These are phyloP conservation scores for Suhomyces sp. DNA, from an alignment of 805 yeast species.

Conservation along the genomic window DNA sequence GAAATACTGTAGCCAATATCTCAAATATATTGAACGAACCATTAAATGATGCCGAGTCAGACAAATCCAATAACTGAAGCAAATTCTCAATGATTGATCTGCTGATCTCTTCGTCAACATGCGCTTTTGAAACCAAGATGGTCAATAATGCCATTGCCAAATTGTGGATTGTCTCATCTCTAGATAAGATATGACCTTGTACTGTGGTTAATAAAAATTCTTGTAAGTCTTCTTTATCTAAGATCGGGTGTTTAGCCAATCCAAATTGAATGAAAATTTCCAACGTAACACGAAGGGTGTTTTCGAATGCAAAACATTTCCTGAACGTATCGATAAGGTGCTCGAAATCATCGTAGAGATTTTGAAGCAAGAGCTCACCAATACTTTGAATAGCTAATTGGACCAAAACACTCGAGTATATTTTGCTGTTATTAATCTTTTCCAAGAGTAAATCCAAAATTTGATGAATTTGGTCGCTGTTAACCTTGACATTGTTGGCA, in stretches of 20 bases:
- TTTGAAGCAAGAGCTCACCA: slow-evolving; percentile 19
- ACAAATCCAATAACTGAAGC: background rate
- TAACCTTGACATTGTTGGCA: slow-evolving; percentile 5
- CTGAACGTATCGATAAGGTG: slow-evolving; percentile 16
- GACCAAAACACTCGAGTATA: slow-evolving; percentile 30
- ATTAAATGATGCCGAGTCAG: background rate
- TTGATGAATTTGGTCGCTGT: background rate
- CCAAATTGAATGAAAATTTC: slow-evolving; percentile 19
- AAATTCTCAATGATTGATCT: background rate
- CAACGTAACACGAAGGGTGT: slow-evolving; percentile 24
- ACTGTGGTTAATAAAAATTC: slow-evolving; percentile 19
- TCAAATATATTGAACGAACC: slow-evolving; percentile 1
- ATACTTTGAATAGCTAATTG: slow-evolving; percentile 25
- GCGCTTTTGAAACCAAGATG: background rate
- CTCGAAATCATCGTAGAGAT: slow-evolving; percentile 10
- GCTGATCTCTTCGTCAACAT: background rate
- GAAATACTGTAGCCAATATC: slow-evolving; percentile 1
- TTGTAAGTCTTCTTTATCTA: slow-evolving; percentile 14
- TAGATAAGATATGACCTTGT: slow-evolving; percentile 22
- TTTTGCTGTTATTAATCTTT: slow-evolving; percentile 20
- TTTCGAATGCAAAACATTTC: slow-evolving; percentile 26
- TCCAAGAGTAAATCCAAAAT: slow-evolving; percentile 7
- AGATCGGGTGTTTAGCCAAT: slow-evolving; percentile 7
- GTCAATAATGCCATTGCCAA: slow-evolving; percentile 8
- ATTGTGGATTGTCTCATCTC: slow-evolving; percentile 21